A percentile compares a stretch with the other conserved stretches of the same genome.
Conservation (phyloP, 345 rosid species). For the Rhodamnia rubescens region DNA sequence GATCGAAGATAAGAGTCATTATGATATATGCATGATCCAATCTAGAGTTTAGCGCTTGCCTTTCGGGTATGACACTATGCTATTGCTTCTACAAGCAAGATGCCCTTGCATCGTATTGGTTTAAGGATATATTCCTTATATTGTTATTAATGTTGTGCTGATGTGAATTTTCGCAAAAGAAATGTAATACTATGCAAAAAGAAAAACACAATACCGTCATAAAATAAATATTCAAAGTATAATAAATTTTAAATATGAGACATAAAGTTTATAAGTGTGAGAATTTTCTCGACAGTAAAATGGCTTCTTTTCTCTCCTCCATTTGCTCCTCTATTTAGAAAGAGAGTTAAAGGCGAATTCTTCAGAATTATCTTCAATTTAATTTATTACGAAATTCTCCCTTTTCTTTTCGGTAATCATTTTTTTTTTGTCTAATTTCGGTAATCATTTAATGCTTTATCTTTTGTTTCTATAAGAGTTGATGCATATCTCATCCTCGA, state of each 20-base stretch:
- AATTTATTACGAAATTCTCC: background rate
- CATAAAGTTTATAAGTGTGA: background rate
- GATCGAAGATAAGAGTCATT: too few species aligned
- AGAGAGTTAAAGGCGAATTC: background rate
- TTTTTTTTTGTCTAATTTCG: background rate
- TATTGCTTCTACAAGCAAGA: background rate
- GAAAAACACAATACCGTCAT: background rate
- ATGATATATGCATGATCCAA: background rate
- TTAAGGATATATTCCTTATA: background rate
- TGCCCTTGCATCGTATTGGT: background rate
- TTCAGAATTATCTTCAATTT: background rate
- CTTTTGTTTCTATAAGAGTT: background rate
- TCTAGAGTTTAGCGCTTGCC: background rate
- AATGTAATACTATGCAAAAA: background rate
- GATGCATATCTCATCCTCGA: too few species aligned
- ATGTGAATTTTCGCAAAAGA: background rate
- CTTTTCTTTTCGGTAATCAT: background rate
- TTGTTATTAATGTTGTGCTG: background rate
- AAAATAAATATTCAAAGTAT: background rate
- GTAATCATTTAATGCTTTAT: background rate
- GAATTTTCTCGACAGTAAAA: background rate
- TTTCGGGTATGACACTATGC: too few species aligned
- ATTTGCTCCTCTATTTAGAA: background rate
- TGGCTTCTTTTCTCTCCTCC: background rate
- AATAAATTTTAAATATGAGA: too few species aligned